A percentile compares a stretch with the other conserved stretches of the same genome.
Conservation (phyloP, 805 yeast genomes). For the Kodamaea jinghongensis region DNA sequence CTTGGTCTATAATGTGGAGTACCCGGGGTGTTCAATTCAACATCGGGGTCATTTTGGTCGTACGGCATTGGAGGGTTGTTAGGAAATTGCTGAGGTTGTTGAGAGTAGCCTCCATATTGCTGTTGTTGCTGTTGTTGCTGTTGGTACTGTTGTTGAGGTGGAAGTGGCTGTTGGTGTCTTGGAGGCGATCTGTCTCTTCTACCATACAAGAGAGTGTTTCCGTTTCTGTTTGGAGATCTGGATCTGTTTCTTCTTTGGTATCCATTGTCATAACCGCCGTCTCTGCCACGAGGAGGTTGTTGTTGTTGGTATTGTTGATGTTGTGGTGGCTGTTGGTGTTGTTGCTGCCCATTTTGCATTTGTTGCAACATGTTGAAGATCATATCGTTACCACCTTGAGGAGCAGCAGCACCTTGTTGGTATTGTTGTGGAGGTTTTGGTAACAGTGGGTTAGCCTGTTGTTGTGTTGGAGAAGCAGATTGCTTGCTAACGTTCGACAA, state of each 20-base stretch:
- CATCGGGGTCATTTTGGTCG: slow-evolving; percentile 14
- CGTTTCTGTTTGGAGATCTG: slow-evolving; percentile 45
- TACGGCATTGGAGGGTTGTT: background rate
- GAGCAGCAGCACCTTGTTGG: slow-evolving; percentile 7
- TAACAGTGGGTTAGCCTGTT: slow-evolving; percentile 7
- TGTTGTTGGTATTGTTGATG: slow-evolving; percentile 2
- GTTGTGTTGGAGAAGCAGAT: slow-evolving; percentile 1
- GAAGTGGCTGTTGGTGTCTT: slow-evolving; percentile 8
- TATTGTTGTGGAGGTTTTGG: slow-evolving; percentile 14
- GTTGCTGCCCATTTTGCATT: slow-evolving; percentile 34
- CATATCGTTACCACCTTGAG: slow-evolving; percentile 25
- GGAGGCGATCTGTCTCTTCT: slow-evolving; percentile 33
- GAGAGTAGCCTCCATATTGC: slow-evolving; percentile 3
- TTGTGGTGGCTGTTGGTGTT: slow-evolving; percentile 1
- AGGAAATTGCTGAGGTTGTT: slow-evolving; percentile 5
- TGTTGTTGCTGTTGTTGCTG: slow-evolving; percentile 14
- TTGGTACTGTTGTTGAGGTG: too few species aligned
- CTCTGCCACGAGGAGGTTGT: slow-evolving; percentile 26
- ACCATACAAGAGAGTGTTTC: slow-evolving; percentile 17
- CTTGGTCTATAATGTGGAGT: slow-evolving; percentile 77
- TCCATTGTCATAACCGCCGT: slow-evolving; percentile 24
- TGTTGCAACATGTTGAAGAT: slow-evolving; percentile 55
- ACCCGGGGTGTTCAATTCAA: slow-evolving; percentile 67
- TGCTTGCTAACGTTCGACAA: slow-evolving; percentile 24
- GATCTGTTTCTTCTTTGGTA: slow-evolving; percentile 53